Evolutionary conservation across 371 early-diverging fungal species (phyloP).

Genomic region (Mucor ambiguus): DNA sequence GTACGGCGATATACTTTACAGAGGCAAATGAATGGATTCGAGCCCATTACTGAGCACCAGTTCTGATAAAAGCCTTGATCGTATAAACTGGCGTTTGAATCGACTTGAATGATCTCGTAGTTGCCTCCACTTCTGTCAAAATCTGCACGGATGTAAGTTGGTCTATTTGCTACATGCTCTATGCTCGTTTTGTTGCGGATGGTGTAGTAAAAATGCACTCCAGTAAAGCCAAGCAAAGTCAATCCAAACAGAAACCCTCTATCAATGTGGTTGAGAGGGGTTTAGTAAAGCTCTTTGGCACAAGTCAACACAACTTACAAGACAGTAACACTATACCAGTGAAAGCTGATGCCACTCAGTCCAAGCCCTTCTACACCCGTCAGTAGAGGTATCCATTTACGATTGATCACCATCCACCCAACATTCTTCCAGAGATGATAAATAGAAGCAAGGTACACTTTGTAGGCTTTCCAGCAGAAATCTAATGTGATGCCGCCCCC

Average conservation of each 20-base stretch:
- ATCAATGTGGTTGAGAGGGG: background rate
- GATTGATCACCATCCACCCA: background rate
- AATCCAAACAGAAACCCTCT: slow-evolving; percentile 26
- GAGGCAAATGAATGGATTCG: slow-evolving; percentile 16
- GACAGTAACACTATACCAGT: slow-evolving; percentile 15
- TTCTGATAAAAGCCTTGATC: slow-evolving; percentile 9
- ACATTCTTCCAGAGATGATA: slow-evolving; percentile 21
- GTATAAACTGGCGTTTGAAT: slow-evolving; percentile 3
- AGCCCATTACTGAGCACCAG: slow-evolving; percentile 28
- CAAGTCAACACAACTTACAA: slow-evolving; percentile 11
- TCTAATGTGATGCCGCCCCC: slow-evolving; percentile 12
- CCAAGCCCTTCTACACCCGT: slow-evolving; percentile 13
- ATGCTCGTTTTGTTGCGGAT: slow-evolving; percentile 45
- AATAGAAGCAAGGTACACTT: slow-evolving; percentile 16
- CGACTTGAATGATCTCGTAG: slow-evolving; percentile 32
- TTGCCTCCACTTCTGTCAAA: slow-evolving; percentile 22
- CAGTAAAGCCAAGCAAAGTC: slow-evolving; percentile 36
- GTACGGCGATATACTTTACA: slow-evolving; percentile 1
- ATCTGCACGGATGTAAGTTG: slow-evolving; percentile 28
- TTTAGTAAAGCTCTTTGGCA: too few species aligned
- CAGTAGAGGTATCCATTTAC: slow-evolving; percentile 14
- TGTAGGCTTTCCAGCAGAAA: slow-evolving; percentile 19
- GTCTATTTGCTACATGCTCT: slow-evolving; percentile 37
- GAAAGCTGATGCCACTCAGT: background rate
- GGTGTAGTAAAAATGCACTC: slow-evolving; percentile 39